Percentiles rank a stretch among this genome's conserved stretches.
These are phyloP conservation scores for Fonsecaea multimorphosa DNA, from an alignment of 2,329 filamentous ascomycete species.

Conservation along the genomic window DNA sequence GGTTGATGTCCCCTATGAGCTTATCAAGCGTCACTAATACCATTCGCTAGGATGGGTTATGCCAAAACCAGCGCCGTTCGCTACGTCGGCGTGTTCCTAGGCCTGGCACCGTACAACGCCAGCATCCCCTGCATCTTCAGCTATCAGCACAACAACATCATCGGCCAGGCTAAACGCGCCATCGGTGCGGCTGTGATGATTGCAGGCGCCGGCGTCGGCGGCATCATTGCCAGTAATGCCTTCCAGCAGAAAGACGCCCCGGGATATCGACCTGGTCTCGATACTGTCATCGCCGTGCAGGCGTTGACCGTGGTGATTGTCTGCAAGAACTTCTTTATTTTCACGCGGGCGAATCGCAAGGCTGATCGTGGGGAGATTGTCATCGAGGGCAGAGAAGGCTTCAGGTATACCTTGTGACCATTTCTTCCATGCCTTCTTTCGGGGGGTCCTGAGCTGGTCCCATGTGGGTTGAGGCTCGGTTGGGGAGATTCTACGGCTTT, in stretches of 20 bases:
- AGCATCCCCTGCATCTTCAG: slow-evolving; percentile 3
- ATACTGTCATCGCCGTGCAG: slow-evolving; percentile 45
- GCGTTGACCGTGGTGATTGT: slow-evolving; percentile 62
- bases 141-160: slow-evolving; percentile 14
- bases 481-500: no score
- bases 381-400: slow-evolving; percentile 54
- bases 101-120: neutral
- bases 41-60: slow-evolving; percentile 6
- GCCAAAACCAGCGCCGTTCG: slow-evolving; percentile 2
- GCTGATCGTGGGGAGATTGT: slow-evolving; percentile 56
- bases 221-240: slow-evolving; percentile 1
- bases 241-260: slow-evolving; percentile 17
- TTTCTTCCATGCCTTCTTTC: no score
- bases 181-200: neutral
- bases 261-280: slow-evolving; percentile 3
- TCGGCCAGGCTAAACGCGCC: neutral
- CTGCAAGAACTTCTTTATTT: slow-evolving; percentile 59
- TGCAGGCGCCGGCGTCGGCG: neutral
- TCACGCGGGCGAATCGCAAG: slow-evolving; percentile 58
- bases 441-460: no score
- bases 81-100: slow-evolving; percentile 6
- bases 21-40: no score
- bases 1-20: no score
- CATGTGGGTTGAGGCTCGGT: no score
- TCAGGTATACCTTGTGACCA: slow-evolving; percentile 46